Base-by-base conservation (phyloP, 306 rosid species). In the Albizia julibrissin region DNA sequence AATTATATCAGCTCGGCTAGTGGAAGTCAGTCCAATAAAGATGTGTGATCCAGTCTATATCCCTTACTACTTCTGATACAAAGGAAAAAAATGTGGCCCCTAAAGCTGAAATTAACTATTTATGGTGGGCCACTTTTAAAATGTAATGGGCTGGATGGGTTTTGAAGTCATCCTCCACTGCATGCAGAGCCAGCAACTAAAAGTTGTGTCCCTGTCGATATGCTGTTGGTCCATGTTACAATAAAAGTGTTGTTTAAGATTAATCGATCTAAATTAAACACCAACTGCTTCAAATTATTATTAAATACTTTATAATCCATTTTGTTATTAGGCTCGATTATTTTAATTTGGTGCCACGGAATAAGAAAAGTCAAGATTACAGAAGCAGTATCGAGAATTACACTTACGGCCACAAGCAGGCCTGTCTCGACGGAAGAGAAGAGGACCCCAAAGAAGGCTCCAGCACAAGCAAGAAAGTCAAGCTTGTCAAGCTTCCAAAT, bases 401-500 rank as follows among this genome's bases (percentile, higher is more conserved):
- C 16, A 77, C 50, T 87, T 90, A 90, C 97, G 56, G 97, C 90
- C 5, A 84, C 66, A 13, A 87, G 77, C 42, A 92, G 91, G 46
- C 94, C 97, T 50, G 86, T 85, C 65, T 90, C 91, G 3, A 92
- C 89, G 6, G 91, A 88, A 0, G 29, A 81, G 77, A 90, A 87
- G 19, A 92, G 77, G 2, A 88, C 92, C 0, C 93, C 94, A 10
- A 91, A 65, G 83, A 89, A 89, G 29, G 93, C 93, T 67, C 86
- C 89, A 7, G 66, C 29, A 83, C 90, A 90, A 49, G 91, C 89
- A 5, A 91, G 81, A 82, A 91, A 91, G 46, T 91, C 93, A 3
- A 85, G 82, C 87, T 85, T 90, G 47, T 92, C 97, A 54, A 89
- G 68, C 82, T 89, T 92, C 97, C 94, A 92, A 3, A 92, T 85